These are phyloP conservation scores for Linderina pennispora DNA, from an alignment of 192 early-diverging fungal genomes.

Conservation along the genomic window DNA sequence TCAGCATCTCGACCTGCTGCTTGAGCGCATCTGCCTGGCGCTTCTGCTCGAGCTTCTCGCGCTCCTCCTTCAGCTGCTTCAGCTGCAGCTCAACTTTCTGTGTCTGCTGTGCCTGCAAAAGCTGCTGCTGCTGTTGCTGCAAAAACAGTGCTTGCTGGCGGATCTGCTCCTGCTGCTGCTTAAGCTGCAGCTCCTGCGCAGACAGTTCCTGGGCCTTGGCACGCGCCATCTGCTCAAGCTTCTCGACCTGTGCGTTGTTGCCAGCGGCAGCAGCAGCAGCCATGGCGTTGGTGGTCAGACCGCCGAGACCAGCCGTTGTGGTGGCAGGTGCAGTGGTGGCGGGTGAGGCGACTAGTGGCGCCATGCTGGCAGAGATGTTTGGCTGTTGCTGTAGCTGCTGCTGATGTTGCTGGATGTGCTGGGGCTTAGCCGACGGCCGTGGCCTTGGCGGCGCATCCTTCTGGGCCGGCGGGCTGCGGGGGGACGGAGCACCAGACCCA, in stretches of 20 bases:
- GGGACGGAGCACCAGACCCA: no score
- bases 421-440: conserved; percentile 12
- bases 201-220: conserved; percentile 41
- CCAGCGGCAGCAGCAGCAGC: conserved; percentile 38
- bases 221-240: conserved; percentile 28
- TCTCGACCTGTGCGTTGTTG: conserved; percentile 36
- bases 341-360: neutral
- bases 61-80: conserved; percentile 39
- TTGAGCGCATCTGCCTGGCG: conserved; percentile 35
- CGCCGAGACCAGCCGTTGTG: conserved; percentile 5
- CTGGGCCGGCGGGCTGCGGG: no score
- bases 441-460: conserved; percentile 20
- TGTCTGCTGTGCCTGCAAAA: conserved; percentile 42
- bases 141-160: conserved; percentile 39
- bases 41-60: conserved; percentile 37
- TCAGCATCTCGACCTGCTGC: conserved; percentile 27
- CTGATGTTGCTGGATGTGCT: conserved; percentile 1
- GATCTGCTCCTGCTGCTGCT: conserved; percentile 42
- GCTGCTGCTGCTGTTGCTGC: conserved; percentile 42
- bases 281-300: conserved; percentile 33
- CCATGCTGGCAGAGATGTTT: neutral
- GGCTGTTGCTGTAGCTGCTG: conserved; percentile 7
- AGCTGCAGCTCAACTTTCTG: conserved; percentile 46
- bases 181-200: conserved; percentile 29
- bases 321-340: neutral